Evolutionary conservation across 371 early-diverging fungal species (phyloP).

Genomic region (Mucor lusitanicus): DNA sequence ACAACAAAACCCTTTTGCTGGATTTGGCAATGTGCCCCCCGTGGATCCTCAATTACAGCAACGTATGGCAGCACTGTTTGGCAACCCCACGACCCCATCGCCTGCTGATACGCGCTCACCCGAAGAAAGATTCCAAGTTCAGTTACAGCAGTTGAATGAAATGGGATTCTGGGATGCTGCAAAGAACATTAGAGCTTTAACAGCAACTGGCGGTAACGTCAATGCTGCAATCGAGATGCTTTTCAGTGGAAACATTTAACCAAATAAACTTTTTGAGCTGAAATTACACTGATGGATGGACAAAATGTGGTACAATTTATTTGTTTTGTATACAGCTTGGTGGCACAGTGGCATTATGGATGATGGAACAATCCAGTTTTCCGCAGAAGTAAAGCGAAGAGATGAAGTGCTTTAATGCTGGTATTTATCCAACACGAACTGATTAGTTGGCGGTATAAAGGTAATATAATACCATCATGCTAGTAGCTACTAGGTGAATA

Average conservation of each 20-base stretch:
- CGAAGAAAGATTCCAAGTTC: slow-evolving; percentile 89
- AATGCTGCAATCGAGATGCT: slow-evolving; percentile 92
- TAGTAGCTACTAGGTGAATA: too few species aligned
- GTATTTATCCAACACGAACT: too few species aligned
- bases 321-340: too few species aligned
- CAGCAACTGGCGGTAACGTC: slow-evolving; percentile 87
- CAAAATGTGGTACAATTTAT: too few species aligned
- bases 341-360: too few species aligned
- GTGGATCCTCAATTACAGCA: slow-evolving; percentile 52
- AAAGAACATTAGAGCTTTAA: slow-evolving; percentile 89
- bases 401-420: too few species aligned
- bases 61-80: slow-evolving; percentile 46
- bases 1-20: slow-evolving; percentile 68
- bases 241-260: slow-evolving; percentile 46
- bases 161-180: slow-evolving; percentile 96
- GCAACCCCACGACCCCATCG: slow-evolving; percentile 29
- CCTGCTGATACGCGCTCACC: slow-evolving; percentile 64
- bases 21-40: slow-evolving; percentile 51
- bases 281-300: neutral
- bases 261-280: neutral
- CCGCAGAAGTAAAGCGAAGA: too few species aligned
- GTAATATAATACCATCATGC: too few species aligned
- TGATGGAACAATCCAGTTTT: too few species aligned
- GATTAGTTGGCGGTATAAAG: too few species aligned
- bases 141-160: slow-evolving; percentile 92